Conservation (phyloP, 2,329 filamentous ascomycete species). For the Alternaria angustiovoidea region DNA sequence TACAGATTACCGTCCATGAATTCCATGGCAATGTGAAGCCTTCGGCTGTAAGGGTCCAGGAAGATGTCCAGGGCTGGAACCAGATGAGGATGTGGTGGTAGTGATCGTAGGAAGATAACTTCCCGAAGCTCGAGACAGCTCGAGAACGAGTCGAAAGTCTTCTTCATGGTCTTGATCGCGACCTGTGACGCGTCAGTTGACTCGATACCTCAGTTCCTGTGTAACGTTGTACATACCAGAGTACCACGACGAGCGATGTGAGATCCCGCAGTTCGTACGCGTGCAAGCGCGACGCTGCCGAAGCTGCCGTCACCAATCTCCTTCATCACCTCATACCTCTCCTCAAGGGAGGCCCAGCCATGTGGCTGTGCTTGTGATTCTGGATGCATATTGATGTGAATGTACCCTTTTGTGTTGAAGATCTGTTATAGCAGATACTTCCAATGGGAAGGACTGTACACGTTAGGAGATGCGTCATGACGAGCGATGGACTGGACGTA, state of each 20-base stretch:
- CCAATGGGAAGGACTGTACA: constrained; percentile 23
- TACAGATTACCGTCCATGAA: constrained; percentile 99
- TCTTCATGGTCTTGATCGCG: constrained; percentile 99
- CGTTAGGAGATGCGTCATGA: constrained; percentile 21
- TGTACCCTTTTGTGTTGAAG: constrained; percentile 19
- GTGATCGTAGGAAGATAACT: constrained; percentile 91
- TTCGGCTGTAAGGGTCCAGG: constrained; percentile 92
- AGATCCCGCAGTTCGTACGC: constrained; percentile 89
- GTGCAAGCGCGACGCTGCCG: constrained; percentile 90
- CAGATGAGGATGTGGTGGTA: constrained; percentile 87
- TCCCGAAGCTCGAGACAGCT: constrained; percentile 93
- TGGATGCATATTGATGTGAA: constrained; percentile 72
- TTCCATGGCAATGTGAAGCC: constrained; percentile 98
- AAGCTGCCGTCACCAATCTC: constrained; percentile 99
- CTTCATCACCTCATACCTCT: constrained; percentile 95
- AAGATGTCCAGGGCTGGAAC: constrained; percentile 99
- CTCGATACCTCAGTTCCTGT: constrained; percentile 12
- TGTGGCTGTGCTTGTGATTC: constrained; percentile 74
- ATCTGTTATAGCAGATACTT: constrained; percentile 17
- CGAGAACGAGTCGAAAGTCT: constrained; percentile 91
- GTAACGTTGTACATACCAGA: constrained; percentile 70
- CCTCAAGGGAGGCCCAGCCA: constrained; percentile 77
- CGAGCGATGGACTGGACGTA: constrained; percentile 17
- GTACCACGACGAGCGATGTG: constrained; percentile 89
- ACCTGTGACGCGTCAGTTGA: constrained; percentile 66